phyloP scores from a whole-genome alignment of 257 asterid species.

The Jacaranda mimosifolia region DNA sequence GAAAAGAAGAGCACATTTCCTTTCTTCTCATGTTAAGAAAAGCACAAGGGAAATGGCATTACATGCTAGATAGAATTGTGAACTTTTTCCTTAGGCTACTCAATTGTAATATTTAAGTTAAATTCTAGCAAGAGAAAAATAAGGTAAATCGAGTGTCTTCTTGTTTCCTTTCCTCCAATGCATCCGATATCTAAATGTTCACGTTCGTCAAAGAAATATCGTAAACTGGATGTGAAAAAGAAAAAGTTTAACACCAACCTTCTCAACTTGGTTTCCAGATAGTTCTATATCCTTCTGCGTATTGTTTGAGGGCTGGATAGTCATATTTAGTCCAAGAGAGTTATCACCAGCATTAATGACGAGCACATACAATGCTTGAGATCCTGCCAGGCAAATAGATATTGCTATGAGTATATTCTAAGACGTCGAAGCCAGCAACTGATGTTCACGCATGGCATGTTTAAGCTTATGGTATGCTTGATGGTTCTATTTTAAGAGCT shows the following conservation, averaged over 20 bases:
- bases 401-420: slow-evolving; percentile 1
- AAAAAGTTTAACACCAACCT: slow-evolving; percentile 49
- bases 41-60: not conserved
- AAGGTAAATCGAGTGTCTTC: not conserved
- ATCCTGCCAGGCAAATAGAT: slow-evolving; percentile 38
- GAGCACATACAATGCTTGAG: slow-evolving; percentile 38
- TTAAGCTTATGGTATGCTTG: not conserved
- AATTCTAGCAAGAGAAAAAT: not conserved
- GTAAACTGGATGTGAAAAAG: not conserved
- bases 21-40: not conserved
- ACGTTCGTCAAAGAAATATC: not conserved
- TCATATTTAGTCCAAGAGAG: slow-evolving; percentile 35
- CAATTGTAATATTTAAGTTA: not conserved
- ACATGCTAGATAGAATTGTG: not conserved
- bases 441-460: not conserved
- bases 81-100: too few species aligned
- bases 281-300: slow-evolving; percentile 31
- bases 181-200: not conserved
- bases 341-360: slow-evolving; percentile 43
- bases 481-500: not conserved
- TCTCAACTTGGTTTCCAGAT: slow-evolving; percentile 47
- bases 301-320: slow-evolving; percentile 35
- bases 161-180: not conserved
- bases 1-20: not conserved
- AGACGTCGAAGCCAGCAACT: not conserved